Base-by-base conservation (phyloP, 768 basidiomycete species). In the Podaxis mareebaensis region DNA sequence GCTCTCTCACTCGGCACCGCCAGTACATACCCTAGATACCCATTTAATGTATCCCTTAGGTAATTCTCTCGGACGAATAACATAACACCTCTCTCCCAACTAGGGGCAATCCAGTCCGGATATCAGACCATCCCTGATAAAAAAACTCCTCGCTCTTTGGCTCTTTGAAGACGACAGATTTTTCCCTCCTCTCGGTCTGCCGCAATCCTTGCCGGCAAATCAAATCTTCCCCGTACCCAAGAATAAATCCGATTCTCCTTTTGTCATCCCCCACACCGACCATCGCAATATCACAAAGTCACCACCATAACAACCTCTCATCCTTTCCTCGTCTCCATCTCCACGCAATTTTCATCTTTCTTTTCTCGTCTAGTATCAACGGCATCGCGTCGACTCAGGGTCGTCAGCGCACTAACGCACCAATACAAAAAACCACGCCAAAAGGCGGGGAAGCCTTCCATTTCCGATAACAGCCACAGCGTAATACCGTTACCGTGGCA, bases 151-250 rank as follows among this genome's bases (percentile, higher is more conserved):
- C 44, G 33, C 44, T 20, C 17, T 17, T 8, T 20, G 7, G 8
- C n/a, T 10, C 17, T 6, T 7, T 20, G 7, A 46, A n/a, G 6
- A 8, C 7, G 20, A 46, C n/a, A 10, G n/a, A 20, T 15, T 46
- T 46, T 46, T 46, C 44, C 20, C 44, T 20, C 20, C 44, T 20
- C 44, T 17, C 44, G n/a, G 7, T 20, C 44, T n/a, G 20, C 44
- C 20, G n/a, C 44, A 46, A 46, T 46, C 6, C 17, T n/a, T 20
- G n/a, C 55, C 55, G 55, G 55, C 24, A 57, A 26, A 57, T 57
- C 55, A 44, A 22, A 28, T 57, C 15, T 57, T 7, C 55, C 55
- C 20, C 17, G 6, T 17, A 46, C 3, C 15, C 44, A 46, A 46
- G 17, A 46, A 46, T 46, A 46, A 8, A 46, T 8, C 44, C 20